Evolutionary conservation across 352 stramenopile species (phyloP), one percentile per base, ranked within the genome.

Genomic region (Pythium grandisporangium): DNA sequence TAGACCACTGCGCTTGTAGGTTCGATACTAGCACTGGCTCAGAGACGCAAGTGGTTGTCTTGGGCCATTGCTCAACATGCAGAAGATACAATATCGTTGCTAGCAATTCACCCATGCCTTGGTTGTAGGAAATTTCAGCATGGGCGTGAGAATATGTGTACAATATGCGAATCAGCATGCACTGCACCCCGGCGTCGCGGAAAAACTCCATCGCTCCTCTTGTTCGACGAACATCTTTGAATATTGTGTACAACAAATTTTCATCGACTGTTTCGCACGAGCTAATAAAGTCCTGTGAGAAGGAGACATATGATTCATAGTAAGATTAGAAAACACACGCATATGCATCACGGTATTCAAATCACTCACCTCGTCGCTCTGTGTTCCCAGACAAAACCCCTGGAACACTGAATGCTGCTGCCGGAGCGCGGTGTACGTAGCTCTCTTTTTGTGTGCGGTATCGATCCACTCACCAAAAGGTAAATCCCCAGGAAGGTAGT

Each of bases 61-160:
- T 7, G 2, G 68, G 58, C 65, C 70, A 89, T 25, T 86, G 68
- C 35, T 89, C 76, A 33, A 85, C 61, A 32, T 87, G 52, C 14
- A 87, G 51, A 24, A 86, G 29, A 40, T 90, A 87, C 11, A 85
- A 59, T 3, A 90, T 50, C 2, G 70, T 80, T 4, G 76, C 76
- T 3, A 90, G 54, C n/a, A 90, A 37, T 19, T 90, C 76, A 1
- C 76, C 66, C 73, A 90, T 90, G 32, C 73, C 76, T 60, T 78
- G 45, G 45, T 90, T 84, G 51, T 87, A 90, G 33, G 70, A 85
- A 17, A 90, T 62, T 34, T 78, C 66, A 5, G 70, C 61, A 29
- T 90, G 73, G 4, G 61, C 66, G 5, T 45, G 42, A 12, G 76
- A 83, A 54, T 87, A 90, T 14, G 76, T 77, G 45, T 84, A 87